Conservation (phyloP, 768 basidiomycete genomes). For the Lactifluus echinatus region DNA sequence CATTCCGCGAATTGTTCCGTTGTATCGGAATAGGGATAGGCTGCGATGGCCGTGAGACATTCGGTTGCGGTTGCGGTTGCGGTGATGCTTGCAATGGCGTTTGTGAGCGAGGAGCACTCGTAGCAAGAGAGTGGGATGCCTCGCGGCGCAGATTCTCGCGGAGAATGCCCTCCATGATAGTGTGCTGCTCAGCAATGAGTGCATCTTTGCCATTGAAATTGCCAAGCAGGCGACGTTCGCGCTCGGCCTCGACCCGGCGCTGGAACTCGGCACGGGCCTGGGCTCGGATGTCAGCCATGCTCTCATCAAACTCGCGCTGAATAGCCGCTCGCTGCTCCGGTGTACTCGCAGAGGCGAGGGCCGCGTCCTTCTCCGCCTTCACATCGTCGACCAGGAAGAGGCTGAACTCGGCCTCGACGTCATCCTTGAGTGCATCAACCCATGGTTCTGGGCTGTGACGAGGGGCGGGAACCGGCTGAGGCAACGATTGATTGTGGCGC, state of each 20-base stretch:
- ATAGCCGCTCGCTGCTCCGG: slow-evolving; percentile 6
- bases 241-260: slow-evolving; percentile 16
- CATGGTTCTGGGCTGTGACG: slow-evolving; percentile 12
- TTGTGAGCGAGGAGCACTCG: neutral
- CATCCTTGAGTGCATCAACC: slow-evolving; percentile 17
- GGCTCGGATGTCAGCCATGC: slow-evolving; percentile 16
- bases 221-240: slow-evolving; percentile 9
- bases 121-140: neutral
- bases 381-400: slow-evolving; percentile 12
- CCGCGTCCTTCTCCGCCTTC: slow-evolving; percentile 8
- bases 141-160: slow-evolving; percentile 7
- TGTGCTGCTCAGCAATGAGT: slow-evolving; percentile 14
- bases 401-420: slow-evolving; percentile 14
- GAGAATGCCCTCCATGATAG: slow-evolving; percentile 7
- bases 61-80: neutral
- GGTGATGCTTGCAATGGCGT: neutral
- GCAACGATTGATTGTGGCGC: slow-evolving; percentile 2
- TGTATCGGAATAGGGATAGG: slow-evolving; percentile 14
- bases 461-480: neutral
- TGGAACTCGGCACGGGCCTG: slow-evolving; percentile 14
- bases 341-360: slow-evolving; percentile 6
- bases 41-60: neutral
- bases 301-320: slow-evolving; percentile 4
- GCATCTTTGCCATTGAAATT: slow-evolving; percentile 15
- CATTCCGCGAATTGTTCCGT: slow-evolving; percentile 6